Evolutionary conservation across 768 basidiomycete species (phyloP).

Genomic region (Russula compacta): DNA sequence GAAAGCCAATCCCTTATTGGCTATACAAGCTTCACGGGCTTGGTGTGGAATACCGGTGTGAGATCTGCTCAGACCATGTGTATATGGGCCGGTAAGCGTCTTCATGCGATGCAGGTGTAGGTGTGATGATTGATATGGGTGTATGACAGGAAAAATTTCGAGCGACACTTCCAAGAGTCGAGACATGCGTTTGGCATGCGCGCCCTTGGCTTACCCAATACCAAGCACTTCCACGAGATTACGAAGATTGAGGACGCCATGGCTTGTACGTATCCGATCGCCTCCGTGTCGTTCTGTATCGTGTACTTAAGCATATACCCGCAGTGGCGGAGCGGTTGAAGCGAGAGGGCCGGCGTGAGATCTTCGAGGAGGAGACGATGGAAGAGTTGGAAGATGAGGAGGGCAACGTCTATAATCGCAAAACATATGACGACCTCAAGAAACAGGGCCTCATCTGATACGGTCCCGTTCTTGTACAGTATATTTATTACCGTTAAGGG

Average conservation of each 20-base stretch:
- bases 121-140: not conserved
- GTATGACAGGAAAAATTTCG: slow-evolving; percentile 82
- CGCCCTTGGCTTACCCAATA: slow-evolving; percentile 92
- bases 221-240: slow-evolving; percentile 98
- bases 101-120: not conserved
- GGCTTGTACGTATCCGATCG: slow-evolving; percentile 51
- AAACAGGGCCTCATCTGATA: slow-evolving; percentile 80
- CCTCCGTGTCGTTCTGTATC: not conserved
- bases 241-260: slow-evolving; percentile 96
- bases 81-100: slow-evolving; percentile 83
- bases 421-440: slow-evolving; percentile 96
- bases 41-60: slow-evolving; percentile 96
- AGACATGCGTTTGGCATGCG: slow-evolving; percentile 98
- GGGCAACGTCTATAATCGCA: slow-evolving; percentile 96
- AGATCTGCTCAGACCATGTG: slow-evolving; percentile 93
- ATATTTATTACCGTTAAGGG: too few relatives aligned
- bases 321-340: slow-evolving; percentile 96
- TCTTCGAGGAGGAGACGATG: slow-evolving; percentile 89
- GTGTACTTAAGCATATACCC: not conserved
- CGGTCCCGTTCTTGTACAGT: too few relatives aligned
- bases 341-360: slow-evolving; percentile 90
- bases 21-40: slow-evolving; percentile 95
- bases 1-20: slow-evolving; percentile 99
- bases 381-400: slow-evolving; percentile 98
- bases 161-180: slow-evolving; percentile 94